These are phyloP conservation scores for Globisporangium emineosum DNA, from an alignment of 352 stramenopile genomes.

Conservation along the genomic window DNA sequence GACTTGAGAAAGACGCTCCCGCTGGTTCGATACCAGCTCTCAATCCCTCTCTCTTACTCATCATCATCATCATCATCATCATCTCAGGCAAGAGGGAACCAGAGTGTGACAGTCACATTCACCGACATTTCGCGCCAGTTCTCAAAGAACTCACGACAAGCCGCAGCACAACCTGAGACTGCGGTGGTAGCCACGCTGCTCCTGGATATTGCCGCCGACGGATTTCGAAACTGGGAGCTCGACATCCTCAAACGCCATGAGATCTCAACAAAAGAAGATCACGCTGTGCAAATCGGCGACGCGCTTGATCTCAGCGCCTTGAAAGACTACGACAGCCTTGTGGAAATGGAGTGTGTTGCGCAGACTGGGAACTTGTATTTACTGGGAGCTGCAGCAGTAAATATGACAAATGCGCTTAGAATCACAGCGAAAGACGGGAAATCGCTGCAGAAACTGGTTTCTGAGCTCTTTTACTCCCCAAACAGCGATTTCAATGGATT, in stretches of 20 bases:
- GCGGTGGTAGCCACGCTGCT: constrained; percentile 7
- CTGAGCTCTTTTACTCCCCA: constrained; percentile 15
- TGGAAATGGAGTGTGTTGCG: constrained; percentile 5
- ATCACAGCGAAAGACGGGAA: constrained; percentile 1
- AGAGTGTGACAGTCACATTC: constrained; percentile 11
- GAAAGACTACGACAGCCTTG: neutral
- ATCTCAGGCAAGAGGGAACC: neutral
- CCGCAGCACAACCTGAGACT: neutral
- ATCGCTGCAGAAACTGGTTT: constrained; percentile 8
- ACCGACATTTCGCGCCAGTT: constrained; percentile 10
- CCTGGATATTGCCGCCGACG: constrained; percentile 8
- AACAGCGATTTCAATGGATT: constrained; percentile 15
- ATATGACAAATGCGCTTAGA: neutral
- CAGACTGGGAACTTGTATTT: constrained; percentile 10
- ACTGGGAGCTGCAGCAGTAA: neutral
- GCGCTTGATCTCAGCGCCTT: constrained; percentile 11
- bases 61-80: neutral
- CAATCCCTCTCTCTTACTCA: neutral
- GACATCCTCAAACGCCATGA: neutral
- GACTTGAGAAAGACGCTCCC: constrained; percentile 10
- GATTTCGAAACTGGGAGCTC: neutral
- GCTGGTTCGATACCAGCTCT: constrained; percentile 8
- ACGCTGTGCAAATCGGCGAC: constrained; percentile 1
- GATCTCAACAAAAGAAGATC: constrained; percentile 13
- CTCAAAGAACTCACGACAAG: neutral